A percentile compares a stretch with the other conserved stretches of the same genome.
Conservation (phyloP, 257 asterid genomes). For the Solanum gandarillasii region DNA sequence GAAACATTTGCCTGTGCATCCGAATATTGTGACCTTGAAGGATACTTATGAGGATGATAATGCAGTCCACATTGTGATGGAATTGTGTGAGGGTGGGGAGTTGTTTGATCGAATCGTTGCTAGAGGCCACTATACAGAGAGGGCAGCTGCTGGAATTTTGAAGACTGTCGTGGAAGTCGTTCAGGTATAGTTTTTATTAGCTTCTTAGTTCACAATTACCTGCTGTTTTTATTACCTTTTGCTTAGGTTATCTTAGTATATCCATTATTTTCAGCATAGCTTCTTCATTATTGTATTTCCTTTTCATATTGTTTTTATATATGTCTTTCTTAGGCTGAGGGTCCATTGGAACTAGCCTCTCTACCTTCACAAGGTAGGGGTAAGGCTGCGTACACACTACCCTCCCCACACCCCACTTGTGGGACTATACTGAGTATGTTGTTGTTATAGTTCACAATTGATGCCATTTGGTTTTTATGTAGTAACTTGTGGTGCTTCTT, state of each 20-base stretch:
- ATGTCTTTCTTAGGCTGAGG: background rate
- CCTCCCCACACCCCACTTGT: background rate
- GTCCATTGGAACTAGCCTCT: background rate
- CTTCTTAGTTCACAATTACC: background rate
- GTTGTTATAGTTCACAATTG: background rate
- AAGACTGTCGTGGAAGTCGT: conserved; percentile 58
- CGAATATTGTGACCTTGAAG: conserved; percentile 40
- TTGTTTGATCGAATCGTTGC: conserved; percentile 52
- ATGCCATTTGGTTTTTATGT: background rate
- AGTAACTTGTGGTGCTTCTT: background rate
- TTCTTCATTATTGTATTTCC: background rate
- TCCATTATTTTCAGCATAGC: background rate
- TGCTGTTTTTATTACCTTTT: background rate
- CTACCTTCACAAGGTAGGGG: background rate
- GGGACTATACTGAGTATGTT: background rate
- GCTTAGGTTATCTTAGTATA: background rate
- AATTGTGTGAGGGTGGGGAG: conserved; percentile 49
- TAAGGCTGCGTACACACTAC: background rate
- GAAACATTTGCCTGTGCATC: conserved; percentile 48
- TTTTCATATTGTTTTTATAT: background rate
- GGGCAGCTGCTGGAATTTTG: conserved; percentile 47
- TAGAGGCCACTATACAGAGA: conserved; percentile 49
- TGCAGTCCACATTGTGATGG: conserved; percentile 58
- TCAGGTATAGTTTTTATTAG: conserved; percentile 25
- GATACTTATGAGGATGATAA: conserved; percentile 46